Base-by-base conservation (phyloP, 805 yeast species). In the Yarrowia yakushimensis region DNA sequence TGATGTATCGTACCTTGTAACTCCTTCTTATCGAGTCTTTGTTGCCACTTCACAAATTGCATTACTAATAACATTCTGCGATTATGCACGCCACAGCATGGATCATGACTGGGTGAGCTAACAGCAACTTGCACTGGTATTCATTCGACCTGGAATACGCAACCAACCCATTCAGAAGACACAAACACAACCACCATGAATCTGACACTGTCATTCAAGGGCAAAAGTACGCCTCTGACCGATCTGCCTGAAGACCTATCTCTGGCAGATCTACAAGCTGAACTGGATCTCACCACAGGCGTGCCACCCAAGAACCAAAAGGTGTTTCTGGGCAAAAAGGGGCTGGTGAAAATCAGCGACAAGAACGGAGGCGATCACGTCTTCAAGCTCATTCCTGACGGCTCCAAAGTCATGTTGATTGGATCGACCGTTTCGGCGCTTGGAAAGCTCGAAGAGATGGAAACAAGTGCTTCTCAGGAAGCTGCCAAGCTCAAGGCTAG, bases 291-390 rank as follows among this genome's bases (percentile, higher is more conserved):
- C 13, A 65, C 67, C 20, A 70, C 74, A 2, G 66, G 63, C n/a
- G 67, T 73, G 13, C 70, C 74, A 4, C 46, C 67, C 8, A 69
- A 67, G 15, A 64, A 68, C 65, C 74, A 72, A 59, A 73, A 71
- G 64, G 67, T 73, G 36, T 64, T 72, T 39, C 66, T 68, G 5
- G 71, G 74, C 27, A 69, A 68, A 23, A 65, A 64, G 15, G 73
- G 73, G 12, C 61, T 67, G 33, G 66, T 69, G 28, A 68, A 64
- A 55, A 59, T 64, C 3, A 43, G 42, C 42, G 66, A 60, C 33
- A 63, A 43, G 27, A 61, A 65, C 41, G 65, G 61, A 27, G 50
- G 48, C 30, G 52, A 65, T 22, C 39, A 67, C 18, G 61, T 55
- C 30, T 41, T 55, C 39, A 22, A 55, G 15, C 15, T 55, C 39